These are phyloP conservation scores for Dendryphion nanum DNA, from an alignment of 2,329 filamentous ascomycete species.

Conservation along the genomic window DNA sequence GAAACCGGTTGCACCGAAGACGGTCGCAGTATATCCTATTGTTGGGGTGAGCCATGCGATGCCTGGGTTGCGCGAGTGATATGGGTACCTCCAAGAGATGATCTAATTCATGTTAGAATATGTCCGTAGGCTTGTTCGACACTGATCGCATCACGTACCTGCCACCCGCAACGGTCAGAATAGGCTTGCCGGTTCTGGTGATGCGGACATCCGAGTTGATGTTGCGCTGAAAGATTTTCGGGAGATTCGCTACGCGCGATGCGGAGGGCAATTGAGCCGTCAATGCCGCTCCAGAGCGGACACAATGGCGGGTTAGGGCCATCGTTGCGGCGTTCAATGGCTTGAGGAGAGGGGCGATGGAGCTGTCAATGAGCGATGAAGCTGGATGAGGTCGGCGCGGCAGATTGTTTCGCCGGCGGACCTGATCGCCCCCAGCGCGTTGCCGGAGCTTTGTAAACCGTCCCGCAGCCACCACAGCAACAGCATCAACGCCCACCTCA, in stretches of 20 bases:
- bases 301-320: conserved; percentile 41
- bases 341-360: conserved; percentile 24
- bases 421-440: conserved; percentile 10
- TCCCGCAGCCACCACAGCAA: conserved; percentile 11
- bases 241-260: conserved; percentile 26
- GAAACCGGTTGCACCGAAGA: conserved; percentile 96
- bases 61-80: conserved; percentile 11
- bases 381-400: conserved; percentile 13
- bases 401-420: conserved; percentile 9
- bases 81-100: conserved; percentile 75
- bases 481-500: no score
- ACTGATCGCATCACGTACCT: conserved; percentile 59
- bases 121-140: conserved; percentile 1
- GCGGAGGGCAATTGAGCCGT: conserved; percentile 26
- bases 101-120: conserved; percentile 51
- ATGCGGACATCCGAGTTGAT: conserved; percentile 80
- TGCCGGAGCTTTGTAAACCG: conserved; percentile 15
- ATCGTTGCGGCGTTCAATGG: conserved; percentile 41
- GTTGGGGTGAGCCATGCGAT: conserved; percentile 6
- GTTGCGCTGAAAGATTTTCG: conserved; percentile 26
- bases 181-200: conserved; percentile 93
- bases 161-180: conserved; percentile 84
- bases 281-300: conserved; percentile 38
- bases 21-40: conserved; percentile 88
- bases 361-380: conserved; percentile 25